Evolutionary conservation across 495 filamentous ascomycete species (phyloP).

Genomic region (Trichocladium antarcticum): DNA sequence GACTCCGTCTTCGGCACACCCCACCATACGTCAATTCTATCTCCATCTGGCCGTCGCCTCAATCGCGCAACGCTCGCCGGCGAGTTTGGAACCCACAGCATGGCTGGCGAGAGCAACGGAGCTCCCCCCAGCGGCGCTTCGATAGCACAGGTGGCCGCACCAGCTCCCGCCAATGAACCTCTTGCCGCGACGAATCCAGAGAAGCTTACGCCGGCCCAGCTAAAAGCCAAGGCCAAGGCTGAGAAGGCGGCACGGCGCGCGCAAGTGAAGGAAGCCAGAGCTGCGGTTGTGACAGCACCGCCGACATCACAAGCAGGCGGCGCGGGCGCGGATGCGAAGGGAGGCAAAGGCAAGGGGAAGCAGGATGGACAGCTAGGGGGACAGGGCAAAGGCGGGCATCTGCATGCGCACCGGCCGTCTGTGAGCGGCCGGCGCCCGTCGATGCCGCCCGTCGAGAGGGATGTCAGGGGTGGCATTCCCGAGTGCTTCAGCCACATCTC

Average conservation of each 20-base stretch:
- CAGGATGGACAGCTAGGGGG: conserved; percentile 34
- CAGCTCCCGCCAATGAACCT: conserved; percentile 4
- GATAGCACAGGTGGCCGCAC: conserved; percentile 1
- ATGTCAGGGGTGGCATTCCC: conserved; percentile 38
- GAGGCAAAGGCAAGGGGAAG: conserved; percentile 39
- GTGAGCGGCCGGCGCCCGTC: conserved; percentile 29
- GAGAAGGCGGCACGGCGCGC: conserved; percentile 68
- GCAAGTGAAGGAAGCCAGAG: conserved; percentile 44
- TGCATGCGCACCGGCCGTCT: conserved; percentile 26
- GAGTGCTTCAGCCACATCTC: conserved; percentile 80
- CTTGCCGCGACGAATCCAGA: conserved; percentile 11
- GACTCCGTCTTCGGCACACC: not conserved
- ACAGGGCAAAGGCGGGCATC: conserved; percentile 22
- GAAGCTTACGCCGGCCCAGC: conserved; percentile 52
- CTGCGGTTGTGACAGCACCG: conserved; percentile 10
- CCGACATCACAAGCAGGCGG: conserved; percentile 2
- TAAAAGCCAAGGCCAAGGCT: conserved; percentile 68
- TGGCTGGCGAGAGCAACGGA: conserved; percentile 19
- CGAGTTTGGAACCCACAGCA: not conserved
- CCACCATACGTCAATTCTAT: too few species aligned
- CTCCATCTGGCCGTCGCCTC: too few species aligned
- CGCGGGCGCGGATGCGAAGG: conserved; percentile 25
- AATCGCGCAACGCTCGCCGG: not conserved
- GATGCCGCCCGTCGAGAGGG: conserved; percentile 38
- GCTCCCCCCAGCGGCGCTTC: conserved; percentile 10